These are phyloP conservation scores for Chlorella sp. DNA, from an alignment of 139 green algal species.

Conservation along the genomic window DNA sequence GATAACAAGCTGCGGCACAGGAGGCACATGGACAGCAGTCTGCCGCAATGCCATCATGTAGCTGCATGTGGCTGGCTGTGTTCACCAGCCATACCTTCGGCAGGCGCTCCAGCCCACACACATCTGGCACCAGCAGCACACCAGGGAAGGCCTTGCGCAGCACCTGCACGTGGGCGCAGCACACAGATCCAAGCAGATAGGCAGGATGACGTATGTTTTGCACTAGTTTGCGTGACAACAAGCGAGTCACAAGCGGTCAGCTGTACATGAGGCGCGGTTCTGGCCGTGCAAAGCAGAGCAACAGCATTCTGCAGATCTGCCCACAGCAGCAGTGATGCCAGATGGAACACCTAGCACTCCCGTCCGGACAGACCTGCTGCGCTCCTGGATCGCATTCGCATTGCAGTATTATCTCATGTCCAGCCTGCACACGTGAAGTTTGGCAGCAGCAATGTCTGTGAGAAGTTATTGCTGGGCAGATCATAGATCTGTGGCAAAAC, in stretches of 20 bases:
- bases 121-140: background rate
- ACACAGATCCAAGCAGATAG: background rate
- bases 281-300: too few relatives aligned
- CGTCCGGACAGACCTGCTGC: background rate
- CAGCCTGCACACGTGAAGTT: background rate
- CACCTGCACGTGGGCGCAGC: background rate
- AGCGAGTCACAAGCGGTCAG: too few relatives aligned
- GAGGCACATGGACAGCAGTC: background rate
- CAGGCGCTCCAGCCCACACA: background rate
- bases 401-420: background rate
- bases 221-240: background rate
- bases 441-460: background rate
- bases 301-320: background rate
- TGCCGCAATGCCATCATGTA: too few relatives aligned
- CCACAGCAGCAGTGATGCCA: background rate
- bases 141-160: background rate
- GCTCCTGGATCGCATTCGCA: background rate
- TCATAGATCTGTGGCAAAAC: background rate
- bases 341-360: background rate
- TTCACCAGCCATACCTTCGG: background rate
- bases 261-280: too few relatives aligned
- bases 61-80: too few relatives aligned
- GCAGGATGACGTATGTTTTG: background rate
- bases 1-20: background rate
- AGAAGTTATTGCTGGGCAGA: background rate